Evolutionary conservation across 495 filamentous ascomycete genomes (phyloP), one percentile per base, ranked within the genome.

Genomic region (Talaromyces borbonicus): DNA sequence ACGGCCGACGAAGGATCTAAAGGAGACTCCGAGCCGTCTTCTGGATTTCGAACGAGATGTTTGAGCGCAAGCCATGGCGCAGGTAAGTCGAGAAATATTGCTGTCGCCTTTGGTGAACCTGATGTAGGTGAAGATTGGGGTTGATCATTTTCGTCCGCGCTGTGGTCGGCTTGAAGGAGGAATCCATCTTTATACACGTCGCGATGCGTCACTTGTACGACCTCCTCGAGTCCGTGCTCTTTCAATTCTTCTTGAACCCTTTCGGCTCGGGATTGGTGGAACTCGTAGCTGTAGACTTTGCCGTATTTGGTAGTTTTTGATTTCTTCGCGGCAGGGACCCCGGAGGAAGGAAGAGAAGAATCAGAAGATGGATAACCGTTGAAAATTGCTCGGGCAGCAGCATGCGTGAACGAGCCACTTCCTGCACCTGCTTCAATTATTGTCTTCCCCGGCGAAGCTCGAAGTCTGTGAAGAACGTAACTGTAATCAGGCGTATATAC

Each of bases 401-500:
- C 92, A 56, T 98, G 92, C 8, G 90, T 95, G 63, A 98, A 98
- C 23, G 83, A 90, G 7, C 92, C 92, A 62, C 88, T 95, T 1
- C 92, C 92, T 0, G 90, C 87, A 16, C 92, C 92, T 1, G 92
- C 93, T 65, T 98, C 92, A 39, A 98, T 92, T 8, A 98, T 57
- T 8, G 74, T 75, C 8, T 73, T 77, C 2, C 92, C 93, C 0
- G 92, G 88, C 18, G 85, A 67, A 2, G 81, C 90, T 11, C 86
- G 79, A 39, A 98, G 71, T 37, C 88, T 75, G 58, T 95, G 87
- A 18, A 98, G 74, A 29, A 98, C 83, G 58, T 92, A 98, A 64
- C 89, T 94, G 66, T 94, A 95, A 62, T 98, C 92, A 8, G 93
- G 88, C 1, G 87, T 95, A 57, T 98, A 98, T 51, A 98, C 92